Evolutionary conservation across 2,329 filamentous ascomycete species (phyloP).

Genomic region (Venturia oleaginea): DNA sequence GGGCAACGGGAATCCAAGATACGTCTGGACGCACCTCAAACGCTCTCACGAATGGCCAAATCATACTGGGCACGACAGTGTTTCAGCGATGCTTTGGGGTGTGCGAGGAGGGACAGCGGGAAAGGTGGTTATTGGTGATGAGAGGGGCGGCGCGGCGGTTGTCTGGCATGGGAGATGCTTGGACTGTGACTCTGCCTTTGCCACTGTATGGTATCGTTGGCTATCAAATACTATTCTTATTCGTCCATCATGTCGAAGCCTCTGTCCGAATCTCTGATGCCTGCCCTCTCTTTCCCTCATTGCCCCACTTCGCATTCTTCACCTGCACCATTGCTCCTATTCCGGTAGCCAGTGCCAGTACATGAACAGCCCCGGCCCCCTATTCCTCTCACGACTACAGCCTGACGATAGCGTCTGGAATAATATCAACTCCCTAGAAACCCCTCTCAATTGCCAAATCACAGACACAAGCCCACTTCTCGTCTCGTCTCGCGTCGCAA

Average conservation of each 20-base stretch:
- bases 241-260: neutral
- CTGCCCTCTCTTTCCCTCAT: neutral
- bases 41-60: constrained; percentile 7
- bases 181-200: neutral
- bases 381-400: neutral
- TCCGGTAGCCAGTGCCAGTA: neutral
- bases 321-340: neutral
- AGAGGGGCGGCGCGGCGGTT: neutral
- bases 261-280: neutral
- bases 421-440: neutral
- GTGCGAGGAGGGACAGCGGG: neutral
- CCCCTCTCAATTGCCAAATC: neutral
- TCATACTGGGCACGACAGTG: neutral
- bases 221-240: neutral
- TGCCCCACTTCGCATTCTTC: neutral
- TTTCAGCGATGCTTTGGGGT: neutral
- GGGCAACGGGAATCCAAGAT: neutral
- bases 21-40: constrained; percentile 10
- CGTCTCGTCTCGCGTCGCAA: neutral
- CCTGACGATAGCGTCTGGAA: neutral
- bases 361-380: neutral
- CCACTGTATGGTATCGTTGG: neutral
- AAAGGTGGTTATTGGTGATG: neutral
- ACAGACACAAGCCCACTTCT: neutral
- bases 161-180: neutral